These are phyloP conservation scores for Toxicodendron radicans DNA, from an alignment of 345 rosid genomes.

Conservation along the genomic window DNA sequence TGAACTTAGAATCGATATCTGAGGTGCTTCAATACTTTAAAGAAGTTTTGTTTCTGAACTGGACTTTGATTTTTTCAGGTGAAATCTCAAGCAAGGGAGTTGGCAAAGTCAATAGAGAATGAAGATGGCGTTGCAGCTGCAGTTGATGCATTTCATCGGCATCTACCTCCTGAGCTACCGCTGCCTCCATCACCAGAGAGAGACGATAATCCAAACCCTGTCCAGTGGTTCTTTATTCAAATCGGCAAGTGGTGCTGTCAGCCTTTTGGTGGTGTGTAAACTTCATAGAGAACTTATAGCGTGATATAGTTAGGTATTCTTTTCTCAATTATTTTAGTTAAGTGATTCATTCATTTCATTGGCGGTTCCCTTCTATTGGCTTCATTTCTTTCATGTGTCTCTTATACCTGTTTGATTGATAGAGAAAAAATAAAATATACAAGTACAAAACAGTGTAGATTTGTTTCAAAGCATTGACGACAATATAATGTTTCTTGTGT, in stretches of 20 bases:
- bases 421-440: not conserved
- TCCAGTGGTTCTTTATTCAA: slow-evolving; percentile 65
- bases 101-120: slow-evolving; percentile 74
- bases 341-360: slow-evolving; percentile 51
- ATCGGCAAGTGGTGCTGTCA: slow-evolving; percentile 69
- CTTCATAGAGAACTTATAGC: slow-evolving; percentile 15
- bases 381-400: slow-evolving; percentile 38
- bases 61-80: slow-evolving; percentile 45
- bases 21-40: too few relatives aligned
- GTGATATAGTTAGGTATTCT: slow-evolving; percentile 19
- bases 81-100: slow-evolving; percentile 63
- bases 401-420: slow-evolving; percentile 1
- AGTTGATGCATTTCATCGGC: slow-evolving; percentile 86
- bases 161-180: slow-evolving; percentile 76
- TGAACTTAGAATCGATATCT: not conserved
- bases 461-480: not conserved
- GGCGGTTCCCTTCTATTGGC: slow-evolving; percentile 1
- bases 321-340: slow-evolving; percentile 17
- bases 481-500: slow-evolving; percentile 3
- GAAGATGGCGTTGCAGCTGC: slow-evolving; percentile 96
- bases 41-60: not conserved
- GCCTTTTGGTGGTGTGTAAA: slow-evolving; percentile 42
- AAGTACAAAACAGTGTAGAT: not conserved
- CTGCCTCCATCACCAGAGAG: slow-evolving; percentile 44
- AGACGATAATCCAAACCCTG: slow-evolving; percentile 48